Evolutionary conservation across 495 filamentous ascomycete species (phyloP).

Genomic region (Astrothelium macrocarpum): DNA sequence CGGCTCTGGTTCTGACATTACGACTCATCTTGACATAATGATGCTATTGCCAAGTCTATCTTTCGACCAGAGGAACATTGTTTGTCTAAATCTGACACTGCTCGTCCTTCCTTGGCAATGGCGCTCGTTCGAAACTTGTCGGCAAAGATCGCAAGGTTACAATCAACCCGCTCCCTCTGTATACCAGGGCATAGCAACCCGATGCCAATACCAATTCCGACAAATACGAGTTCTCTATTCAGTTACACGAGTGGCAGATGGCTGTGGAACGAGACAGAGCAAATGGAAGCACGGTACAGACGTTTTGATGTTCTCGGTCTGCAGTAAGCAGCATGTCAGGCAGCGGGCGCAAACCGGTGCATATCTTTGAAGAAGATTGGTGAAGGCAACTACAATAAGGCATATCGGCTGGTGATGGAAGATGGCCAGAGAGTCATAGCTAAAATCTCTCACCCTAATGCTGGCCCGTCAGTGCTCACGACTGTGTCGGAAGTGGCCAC

Average conservation of each 20-base stretch:
- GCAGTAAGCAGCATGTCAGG: constrained; percentile 3
- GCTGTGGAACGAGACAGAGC: constrained; percentile 15
- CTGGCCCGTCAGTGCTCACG: constrained; percentile 8
- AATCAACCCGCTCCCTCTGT: neutral
- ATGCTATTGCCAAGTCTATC: neutral
- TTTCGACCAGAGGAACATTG: neutral
- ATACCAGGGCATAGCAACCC: neutral
- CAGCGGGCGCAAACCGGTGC: constrained; percentile 5
- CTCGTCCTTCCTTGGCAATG: neutral
- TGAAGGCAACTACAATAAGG: constrained; percentile 15
- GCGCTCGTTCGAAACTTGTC: neutral
- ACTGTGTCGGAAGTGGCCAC: constrained; percentile 10
- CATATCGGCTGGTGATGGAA: neutral
- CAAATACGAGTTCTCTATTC: constrained; percentile 8
- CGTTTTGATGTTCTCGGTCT: constrained; percentile 7
- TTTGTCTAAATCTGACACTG: neutral
- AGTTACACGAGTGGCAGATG: constrained; percentile 18
- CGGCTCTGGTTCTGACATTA: neutral
- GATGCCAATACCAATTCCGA: neutral
- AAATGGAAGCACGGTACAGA: constrained; percentile 11
- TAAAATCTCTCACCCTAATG: constrained; percentile 4
- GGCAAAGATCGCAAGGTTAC: neutral
- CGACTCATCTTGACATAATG: neutral
- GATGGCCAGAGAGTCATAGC: neutral
- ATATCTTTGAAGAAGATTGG: neutral